Conservation (phyloP, 2,329 filamentous ascomycete genomes). For the Fusarium longipes region DNA sequence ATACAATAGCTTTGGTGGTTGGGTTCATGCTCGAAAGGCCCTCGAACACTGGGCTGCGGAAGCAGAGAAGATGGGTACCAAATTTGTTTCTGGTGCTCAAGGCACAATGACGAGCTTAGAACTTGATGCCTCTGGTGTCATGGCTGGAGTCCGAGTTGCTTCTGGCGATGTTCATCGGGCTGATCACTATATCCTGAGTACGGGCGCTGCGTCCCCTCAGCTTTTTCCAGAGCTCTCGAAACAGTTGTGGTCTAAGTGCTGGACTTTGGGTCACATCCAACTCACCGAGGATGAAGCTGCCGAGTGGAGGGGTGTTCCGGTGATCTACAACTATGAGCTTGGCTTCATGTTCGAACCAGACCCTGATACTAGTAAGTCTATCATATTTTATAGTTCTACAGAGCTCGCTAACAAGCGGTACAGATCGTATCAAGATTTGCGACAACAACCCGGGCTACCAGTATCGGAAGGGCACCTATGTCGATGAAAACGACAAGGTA, state of each 20-base stretch:
- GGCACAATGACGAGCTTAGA: background rate
- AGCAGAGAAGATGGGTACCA: background rate
- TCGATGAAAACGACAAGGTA: background rate
- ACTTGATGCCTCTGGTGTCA: background rate
- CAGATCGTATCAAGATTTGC: slow-evolving; percentile 13
- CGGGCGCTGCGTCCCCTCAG: slow-evolving; percentile 6
- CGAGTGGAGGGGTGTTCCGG: background rate
- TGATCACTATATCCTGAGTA: slow-evolving; percentile 10
- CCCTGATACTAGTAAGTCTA: background rate
- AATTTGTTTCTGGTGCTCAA: background rate
- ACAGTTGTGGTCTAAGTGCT: slow-evolving; percentile 3
- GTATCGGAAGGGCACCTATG: background rate
- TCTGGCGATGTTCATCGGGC: background rate
- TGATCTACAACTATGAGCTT: slow-evolving; percentile 12
- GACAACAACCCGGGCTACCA: slow-evolving; percentile 12
- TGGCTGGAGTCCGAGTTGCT: background rate
- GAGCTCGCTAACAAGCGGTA: background rate
- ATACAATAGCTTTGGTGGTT: slow-evolving; percentile 5
- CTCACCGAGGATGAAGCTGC: background rate
- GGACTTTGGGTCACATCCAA: background rate
- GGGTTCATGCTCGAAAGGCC: slow-evolving; percentile 9
- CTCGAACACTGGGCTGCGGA: slow-evolving; percentile 1
- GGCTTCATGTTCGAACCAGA: slow-evolving; percentile 22
- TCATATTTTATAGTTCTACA: accelerated
- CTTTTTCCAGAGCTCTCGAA: background rate